Evolutionary conservation across 2,329 filamentous ascomycete species (phyloP), one percentile per base, ranked within the genome.

Genomic region (Fusarium tuaranense): DNA sequence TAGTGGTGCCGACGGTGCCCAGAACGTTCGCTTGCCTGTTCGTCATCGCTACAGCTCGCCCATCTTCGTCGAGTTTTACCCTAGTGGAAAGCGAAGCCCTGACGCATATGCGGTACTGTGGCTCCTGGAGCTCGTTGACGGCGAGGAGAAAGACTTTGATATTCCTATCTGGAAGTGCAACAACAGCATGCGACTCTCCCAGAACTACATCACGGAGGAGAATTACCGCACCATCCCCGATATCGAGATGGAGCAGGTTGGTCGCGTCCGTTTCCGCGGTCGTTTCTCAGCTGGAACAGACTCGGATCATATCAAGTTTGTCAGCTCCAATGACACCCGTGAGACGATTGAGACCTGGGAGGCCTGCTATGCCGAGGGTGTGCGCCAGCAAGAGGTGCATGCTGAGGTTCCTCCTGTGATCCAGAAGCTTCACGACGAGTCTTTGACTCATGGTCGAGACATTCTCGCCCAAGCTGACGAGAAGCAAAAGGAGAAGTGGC

Each of bases 281-380:
- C 89, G 92, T 14, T 98, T 98, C 86, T 97, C 97, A 74, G 92
- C 95, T 0, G 96, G 96, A 16, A 97, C 94, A 59, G 95, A 98
- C 81, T 91, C 94, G 64, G 93, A 94, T 20, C 97, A 98, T 80
- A 89, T 94, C 74, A 88, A 87, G 2, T 98, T 98, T 77, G 92
- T 98, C 25, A 90, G 91, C 58, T 94, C 97, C 82, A 98, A 97
- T 78, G 92, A 97, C 80, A 92, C 93, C 1, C 92, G 96, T 36
- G 97, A 98, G 86, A 98, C 95, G 0, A 97, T 94, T 74, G 96
- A 98, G 84, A 94, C 93, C 0, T 98, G 95, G 95, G 95, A 98
- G 82, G 94, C 95, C 1, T 98, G 96, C 81, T 90, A 93, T 46
- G 91, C 95, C 0, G 95, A 98, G 82, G 96, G 96, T 14, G 94